phyloP scores from a whole-genome alignment of 306 rosid species.

The Lablab purpureus region DNA sequence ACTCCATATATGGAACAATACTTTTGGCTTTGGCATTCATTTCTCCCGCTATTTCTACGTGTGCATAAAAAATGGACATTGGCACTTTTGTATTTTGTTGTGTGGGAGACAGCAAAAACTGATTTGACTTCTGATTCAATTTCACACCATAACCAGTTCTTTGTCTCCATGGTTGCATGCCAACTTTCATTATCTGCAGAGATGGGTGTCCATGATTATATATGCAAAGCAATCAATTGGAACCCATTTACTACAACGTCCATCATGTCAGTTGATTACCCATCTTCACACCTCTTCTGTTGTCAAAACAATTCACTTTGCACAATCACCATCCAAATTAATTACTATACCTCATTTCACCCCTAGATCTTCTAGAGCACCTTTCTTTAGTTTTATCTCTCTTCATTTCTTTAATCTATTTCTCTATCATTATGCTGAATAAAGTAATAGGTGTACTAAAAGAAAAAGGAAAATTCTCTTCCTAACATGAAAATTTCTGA shows the following conservation, averaged over 20 bases:
- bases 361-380: too few relatives aligned
- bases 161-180: not conserved
- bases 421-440: too few relatives aligned
- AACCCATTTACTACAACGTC: not conserved
- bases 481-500: too few relatives aligned
- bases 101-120: not conserved
- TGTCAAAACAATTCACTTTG: too few relatives aligned
- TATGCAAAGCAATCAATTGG: not conserved
- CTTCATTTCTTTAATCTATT: too few relatives aligned
- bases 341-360: too few relatives aligned
- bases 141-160: not conserved
- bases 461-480: too few relatives aligned
- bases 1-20: not conserved
- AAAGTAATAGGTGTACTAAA: too few relatives aligned
- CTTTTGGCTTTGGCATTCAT: not conserved
- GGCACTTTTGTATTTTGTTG: not conserved
- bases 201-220: not conserved
- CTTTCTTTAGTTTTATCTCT: too few relatives aligned
- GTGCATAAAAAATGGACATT: not conserved
- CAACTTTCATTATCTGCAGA: not conserved
- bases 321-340: too few relatives aligned
- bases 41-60: not conserved
- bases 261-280: too few relatives aligned
- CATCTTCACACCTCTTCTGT: too few relatives aligned
- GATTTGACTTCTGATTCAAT: not conserved